phyloP scores from a whole-genome alignment of 352 stramenopile species.

The Plasmopara halstedii region DNA sequence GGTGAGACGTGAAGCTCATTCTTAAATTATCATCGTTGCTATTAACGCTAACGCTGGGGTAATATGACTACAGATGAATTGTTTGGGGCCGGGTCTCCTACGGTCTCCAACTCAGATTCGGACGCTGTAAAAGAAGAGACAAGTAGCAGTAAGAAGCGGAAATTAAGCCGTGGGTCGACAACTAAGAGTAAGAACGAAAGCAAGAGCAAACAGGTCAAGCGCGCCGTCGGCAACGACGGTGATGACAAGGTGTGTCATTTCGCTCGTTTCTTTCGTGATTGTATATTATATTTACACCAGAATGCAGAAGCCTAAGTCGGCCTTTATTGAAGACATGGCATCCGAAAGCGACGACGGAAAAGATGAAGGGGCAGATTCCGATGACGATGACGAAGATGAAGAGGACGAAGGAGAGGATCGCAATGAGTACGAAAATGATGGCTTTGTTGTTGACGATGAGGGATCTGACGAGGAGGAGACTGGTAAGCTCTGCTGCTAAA shows the following conservation, averaged over 20 bases:
- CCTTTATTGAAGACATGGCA: slow-evolving; percentile 85
- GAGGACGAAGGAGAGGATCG: slow-evolving; percentile 82
- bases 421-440: slow-evolving; percentile 87
- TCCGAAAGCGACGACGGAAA: slow-evolving; percentile 80
- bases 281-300: neutral
- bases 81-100: slow-evolving; percentile 61
- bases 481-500: slow-evolving; percentile 25
- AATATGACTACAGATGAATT: slow-evolving; percentile 43
- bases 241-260: slow-evolving; percentile 41
- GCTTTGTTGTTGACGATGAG: slow-evolving; percentile 83
- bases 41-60: neutral
- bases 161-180: slow-evolving; percentile 25
- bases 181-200: slow-evolving; percentile 36
- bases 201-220: slow-evolving; percentile 61
- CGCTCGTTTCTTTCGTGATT: neutral
- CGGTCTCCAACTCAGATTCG: slow-evolving; percentile 81
- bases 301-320: slow-evolving; percentile 58
- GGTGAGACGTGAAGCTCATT: neutral
- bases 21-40: neutral
- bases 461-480: slow-evolving; percentile 60
- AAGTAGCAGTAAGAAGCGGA: slow-evolving; percentile 52
- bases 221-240: slow-evolving; percentile 53
- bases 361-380: slow-evolving; percentile 27
- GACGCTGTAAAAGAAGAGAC: slow-evolving; percentile 42
- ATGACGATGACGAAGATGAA: slow-evolving; percentile 67